Conservation (phyloP, 805 yeast genomes). For the Nakazawaea siamensis region DNA sequence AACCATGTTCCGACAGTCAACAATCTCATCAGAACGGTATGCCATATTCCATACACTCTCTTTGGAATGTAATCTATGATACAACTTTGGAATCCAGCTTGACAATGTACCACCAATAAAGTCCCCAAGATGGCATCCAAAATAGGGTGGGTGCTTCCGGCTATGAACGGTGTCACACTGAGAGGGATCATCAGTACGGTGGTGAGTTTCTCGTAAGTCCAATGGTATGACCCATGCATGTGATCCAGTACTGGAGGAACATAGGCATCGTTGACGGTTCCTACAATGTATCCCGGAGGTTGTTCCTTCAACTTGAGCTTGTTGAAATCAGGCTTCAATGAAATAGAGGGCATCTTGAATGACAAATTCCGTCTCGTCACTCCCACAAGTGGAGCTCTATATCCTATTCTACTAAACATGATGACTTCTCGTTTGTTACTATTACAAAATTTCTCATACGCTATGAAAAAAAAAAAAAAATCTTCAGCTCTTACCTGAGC, state of each 20-base stretch:
- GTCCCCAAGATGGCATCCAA: constrained; percentile 51
- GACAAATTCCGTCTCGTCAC: not conserved
- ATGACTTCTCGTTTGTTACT: not conserved
- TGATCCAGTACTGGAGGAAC: constrained; percentile 49
- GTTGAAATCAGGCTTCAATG: not conserved
- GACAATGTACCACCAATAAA: constrained; percentile 52
- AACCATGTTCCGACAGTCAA: constrained; percentile 57
- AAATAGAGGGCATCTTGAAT: not conserved
- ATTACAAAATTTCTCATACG: too few species aligned
- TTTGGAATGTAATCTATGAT: constrained; percentile 72
- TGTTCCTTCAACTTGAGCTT: constrained; percentile 29
- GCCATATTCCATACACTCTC: constrained; percentile 64
- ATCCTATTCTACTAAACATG: not conserved
- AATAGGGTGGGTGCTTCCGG: constrained; percentile 34
- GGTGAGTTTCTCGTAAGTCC: constrained; percentile 62
- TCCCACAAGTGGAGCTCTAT: not conserved
- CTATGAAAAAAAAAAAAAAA: too few species aligned
- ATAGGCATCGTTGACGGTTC: constrained; percentile 66
- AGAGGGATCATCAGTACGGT: constrained; percentile 59
- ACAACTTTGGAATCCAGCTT: constrained; percentile 69
- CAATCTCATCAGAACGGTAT: constrained; percentile 49
- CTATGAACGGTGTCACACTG: constrained; percentile 47
- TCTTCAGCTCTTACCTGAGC: too few species aligned
- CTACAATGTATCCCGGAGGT: constrained; percentile 69
- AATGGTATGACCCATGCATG: constrained; percentile 63